Base-by-base conservation (phyloP, 2,329 filamentous ascomycete genomes). In the Phaeomoniella chlamydospora region DNA sequence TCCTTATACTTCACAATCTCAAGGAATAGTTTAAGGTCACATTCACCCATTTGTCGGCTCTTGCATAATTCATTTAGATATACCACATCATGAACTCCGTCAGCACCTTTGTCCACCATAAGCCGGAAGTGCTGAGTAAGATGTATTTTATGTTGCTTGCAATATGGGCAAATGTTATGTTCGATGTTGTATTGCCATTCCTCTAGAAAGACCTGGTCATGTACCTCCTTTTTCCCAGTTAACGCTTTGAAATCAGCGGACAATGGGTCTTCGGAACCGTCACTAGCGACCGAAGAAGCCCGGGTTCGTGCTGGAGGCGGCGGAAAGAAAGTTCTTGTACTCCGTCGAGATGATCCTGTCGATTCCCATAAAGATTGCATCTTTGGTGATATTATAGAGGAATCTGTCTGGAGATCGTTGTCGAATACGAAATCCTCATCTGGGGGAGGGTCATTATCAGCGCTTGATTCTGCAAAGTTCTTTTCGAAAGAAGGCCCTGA, bases 241-340 rank as follows among this genome's bases (percentile, higher is more conserved):
- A 33, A 15, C 14, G 18, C 18, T 30, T 36, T 29, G 35, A 47
- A 45, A 6, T 37, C 45, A 16, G 42, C 41, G 33, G 46, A 44
- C n/a, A 48, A 37, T 5, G 46, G 46, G 36, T 48, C 46, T 32
- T 41, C 44, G 3, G 46, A 48, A 6, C 45, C 44, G 11, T 39
- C 42, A 13, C 42, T 36, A 10, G 37, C 29, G 11, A 19, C 19
- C 18, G 34, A 34, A n/a, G 22, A 37, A 17, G 31, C 33, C 15
- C 32, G 34, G 31, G 16, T 31, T 18, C 15, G 35, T 15, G 10
- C 10, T 16, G 14, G 14, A 37, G 10, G 22, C 12, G 9, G 22
- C 18, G 3, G 35, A 22, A 12, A 9, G 38, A 42, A 18, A 16
- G n/a, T 6, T 15, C 12, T 19, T 5, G 12, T 2, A 4, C 9